A percentile compares a stretch with the other conserved stretches of the same genome.
These are phyloP conservation scores for Pterocarpus macrocarpus DNA, from an alignment of 306 rosid species.

Conservation along the genomic window DNA sequence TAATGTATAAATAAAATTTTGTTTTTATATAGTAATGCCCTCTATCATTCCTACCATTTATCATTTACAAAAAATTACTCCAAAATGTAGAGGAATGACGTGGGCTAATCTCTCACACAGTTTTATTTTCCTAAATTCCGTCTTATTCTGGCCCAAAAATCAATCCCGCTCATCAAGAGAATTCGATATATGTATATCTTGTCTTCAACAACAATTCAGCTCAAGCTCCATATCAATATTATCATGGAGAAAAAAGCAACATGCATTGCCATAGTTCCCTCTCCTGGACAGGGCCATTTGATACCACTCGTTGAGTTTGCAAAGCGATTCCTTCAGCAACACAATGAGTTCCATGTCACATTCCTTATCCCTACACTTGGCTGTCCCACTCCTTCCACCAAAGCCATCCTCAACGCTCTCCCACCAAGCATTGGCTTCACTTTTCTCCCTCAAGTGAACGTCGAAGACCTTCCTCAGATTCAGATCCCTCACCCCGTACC, in stretches of 20 bases:
- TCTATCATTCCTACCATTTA: too few relatives aligned
- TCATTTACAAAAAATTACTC: too few relatives aligned
- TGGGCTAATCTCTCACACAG: too few relatives aligned
- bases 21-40: too few relatives aligned
- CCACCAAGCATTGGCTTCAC: slow-evolving; percentile 39
- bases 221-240: too few relatives aligned
- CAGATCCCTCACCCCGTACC: background rate
- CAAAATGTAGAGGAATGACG: too few relatives aligned
- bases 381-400: slow-evolving; percentile 3
- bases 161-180: too few relatives aligned
- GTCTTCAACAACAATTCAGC: too few relatives aligned
- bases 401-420: slow-evolving; percentile 20
- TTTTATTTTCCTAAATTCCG: too few relatives aligned
- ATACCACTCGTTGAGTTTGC: slow-evolving; percentile 47
- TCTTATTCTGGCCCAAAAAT: too few relatives aligned
- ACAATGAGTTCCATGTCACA: slow-evolving; percentile 5
- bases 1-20: too few relatives aligned
- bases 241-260: background rate
- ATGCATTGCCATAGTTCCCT: slow-evolving; percentile 46
- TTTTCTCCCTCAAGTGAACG: slow-evolving; percentile 41
- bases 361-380: slow-evolving; percentile 33
- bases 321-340: background rate
- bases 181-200: too few relatives aligned
- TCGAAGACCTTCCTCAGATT: slow-evolving; percentile 29
- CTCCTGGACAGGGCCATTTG: slow-evolving; percentile 40